phyloP scores from a whole-genome alignment of 176 grass and related monocot species.

The Carex cristatella region DNA sequence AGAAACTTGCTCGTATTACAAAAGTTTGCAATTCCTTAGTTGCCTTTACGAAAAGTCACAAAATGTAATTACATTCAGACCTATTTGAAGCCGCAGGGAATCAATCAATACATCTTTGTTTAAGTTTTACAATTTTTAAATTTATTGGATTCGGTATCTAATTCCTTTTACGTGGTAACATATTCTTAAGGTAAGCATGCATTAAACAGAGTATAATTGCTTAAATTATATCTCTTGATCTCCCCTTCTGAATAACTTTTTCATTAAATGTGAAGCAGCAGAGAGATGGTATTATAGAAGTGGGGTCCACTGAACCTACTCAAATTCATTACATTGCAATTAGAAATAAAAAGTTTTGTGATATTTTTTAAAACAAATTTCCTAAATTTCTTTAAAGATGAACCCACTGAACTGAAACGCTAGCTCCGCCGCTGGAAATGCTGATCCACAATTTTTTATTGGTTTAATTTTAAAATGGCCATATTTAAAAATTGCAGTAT shows the following conservation, averaged over 20 bases:
- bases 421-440: neutral
- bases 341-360: neutral
- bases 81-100: neutral
- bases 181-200: constrained; percentile 10
- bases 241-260: neutral
- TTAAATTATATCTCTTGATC: neutral
- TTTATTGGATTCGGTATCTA: neutral
- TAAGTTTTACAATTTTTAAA: neutral
- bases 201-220: neutral
- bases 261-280: neutral
- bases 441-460: neutral
- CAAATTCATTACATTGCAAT: neutral
- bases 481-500: neutral
- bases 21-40: constrained; percentile 12
- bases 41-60: neutral
- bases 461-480: neutral
- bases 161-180: constrained; percentile 1
- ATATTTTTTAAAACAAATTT: neutral
- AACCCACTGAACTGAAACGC: neutral
- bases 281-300: neutral
- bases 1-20: neutral
- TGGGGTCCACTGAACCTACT: neutral
- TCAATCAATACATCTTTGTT: neutral
- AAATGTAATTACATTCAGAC: neutral
- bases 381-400: neutral